phyloP scores from a whole-genome alignment of 139 green algal genomes.

The Chlorella sp. region DNA sequence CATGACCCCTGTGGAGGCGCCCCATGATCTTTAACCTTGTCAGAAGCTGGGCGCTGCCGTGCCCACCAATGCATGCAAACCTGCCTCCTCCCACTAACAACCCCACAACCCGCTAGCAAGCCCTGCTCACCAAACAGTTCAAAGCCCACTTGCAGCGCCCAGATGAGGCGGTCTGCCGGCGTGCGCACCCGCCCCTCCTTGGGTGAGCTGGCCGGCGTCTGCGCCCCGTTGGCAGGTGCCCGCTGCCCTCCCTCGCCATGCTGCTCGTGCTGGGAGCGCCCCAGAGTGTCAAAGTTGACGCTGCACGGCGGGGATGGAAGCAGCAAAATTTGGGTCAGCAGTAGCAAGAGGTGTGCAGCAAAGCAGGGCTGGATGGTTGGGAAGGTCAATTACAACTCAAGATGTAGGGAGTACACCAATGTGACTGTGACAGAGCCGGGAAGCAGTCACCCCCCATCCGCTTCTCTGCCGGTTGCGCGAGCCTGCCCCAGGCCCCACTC shows the following conservation, averaged over 20 bases:
- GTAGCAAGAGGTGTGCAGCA: neutral
- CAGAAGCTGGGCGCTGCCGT: neutral
- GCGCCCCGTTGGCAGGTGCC: neutral
- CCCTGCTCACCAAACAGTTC: slow-evolving; percentile 9
- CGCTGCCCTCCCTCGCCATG: neutral
- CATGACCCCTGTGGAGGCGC: too few species aligned
- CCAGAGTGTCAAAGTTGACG: slow-evolving; percentile 9
- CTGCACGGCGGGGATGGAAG: neutral
- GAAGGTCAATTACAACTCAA: too few species aligned
- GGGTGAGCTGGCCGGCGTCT: too few species aligned
- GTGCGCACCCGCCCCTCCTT: neutral
- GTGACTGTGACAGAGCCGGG: too few species aligned
- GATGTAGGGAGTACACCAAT: too few species aligned
- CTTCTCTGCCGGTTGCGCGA: too few species aligned
- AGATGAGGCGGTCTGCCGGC: neutral
- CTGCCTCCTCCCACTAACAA: too few species aligned
- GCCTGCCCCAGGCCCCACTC: too few species aligned
- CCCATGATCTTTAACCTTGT: too few species aligned
- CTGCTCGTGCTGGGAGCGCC: neutral
- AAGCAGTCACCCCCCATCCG: too few species aligned
- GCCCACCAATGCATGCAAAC: neutral
- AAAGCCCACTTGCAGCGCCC: neutral
- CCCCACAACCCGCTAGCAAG: neutral
- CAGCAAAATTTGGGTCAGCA: neutral
- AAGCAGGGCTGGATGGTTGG: too few species aligned